A percentile compares a stretch with the other conserved stretches of the same genome.
Evolutionary conservation across 108 stramenopile genomes (phyloP).

Genomic region (Nannochloropsis oceanica): DNA sequence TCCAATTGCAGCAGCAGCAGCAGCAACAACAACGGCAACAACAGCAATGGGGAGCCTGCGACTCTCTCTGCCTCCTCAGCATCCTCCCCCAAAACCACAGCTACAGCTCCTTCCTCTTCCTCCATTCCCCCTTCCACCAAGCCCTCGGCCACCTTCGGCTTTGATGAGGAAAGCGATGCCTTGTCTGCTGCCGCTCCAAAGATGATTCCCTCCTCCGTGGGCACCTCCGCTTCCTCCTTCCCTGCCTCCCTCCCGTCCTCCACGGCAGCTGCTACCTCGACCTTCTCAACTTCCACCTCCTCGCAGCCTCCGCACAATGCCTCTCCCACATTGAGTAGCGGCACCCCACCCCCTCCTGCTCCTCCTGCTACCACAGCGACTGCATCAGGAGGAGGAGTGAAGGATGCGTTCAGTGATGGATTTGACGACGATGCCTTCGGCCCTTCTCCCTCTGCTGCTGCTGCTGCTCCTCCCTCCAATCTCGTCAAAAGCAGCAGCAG

Average conservation of each 20-base stretch:
- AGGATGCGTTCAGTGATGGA: background rate
- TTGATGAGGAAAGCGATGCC: background rate
- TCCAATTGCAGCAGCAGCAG: no score
- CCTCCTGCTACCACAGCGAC: background rate
- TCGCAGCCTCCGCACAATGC: background rate
- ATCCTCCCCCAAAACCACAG: background rate
- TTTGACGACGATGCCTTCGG: background rate
- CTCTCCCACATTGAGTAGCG: no score
- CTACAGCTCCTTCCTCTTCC: background rate
- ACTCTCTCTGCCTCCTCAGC: background rate
- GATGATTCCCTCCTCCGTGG: background rate
- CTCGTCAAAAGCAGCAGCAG: no score
- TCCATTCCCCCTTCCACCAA: background rate
- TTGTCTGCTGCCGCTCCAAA: background rate
- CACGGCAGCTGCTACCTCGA: background rate
- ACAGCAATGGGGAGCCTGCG: background rate
- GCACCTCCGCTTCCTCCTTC: background rate
- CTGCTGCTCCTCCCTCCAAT: no score
- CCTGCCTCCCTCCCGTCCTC: background rate
- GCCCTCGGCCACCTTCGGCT: background rate
- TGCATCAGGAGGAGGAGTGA: background rate
- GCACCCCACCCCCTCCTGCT: background rate
- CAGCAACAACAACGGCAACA: background rate
- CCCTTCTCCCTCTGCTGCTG: no score
- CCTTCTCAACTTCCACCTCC: background rate